Evolutionary conservation across 2,329 filamentous ascomycete species (phyloP).

Genomic region (Fusarium torreyae): DNA sequence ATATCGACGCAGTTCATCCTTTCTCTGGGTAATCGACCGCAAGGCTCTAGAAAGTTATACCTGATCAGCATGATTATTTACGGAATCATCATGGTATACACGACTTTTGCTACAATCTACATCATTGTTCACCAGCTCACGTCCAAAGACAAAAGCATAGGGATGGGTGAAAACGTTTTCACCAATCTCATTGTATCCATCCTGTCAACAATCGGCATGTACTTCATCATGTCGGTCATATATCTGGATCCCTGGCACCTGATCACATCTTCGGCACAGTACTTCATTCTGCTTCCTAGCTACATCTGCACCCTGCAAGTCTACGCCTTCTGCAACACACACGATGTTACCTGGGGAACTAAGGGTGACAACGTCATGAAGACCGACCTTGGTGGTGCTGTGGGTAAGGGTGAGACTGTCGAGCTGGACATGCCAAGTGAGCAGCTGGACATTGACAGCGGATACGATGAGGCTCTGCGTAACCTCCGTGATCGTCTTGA

Average conservation of each 20-base stretch:
- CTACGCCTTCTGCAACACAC: conserved; percentile 83
- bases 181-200: conserved; percentile 94
- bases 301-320: conserved; percentile 99
- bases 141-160: conserved; percentile 61
- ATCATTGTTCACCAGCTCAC: conserved; percentile 88
- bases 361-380: conserved; percentile 97
- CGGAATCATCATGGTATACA: conserved; percentile 95
- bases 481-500: conserved; percentile 95
- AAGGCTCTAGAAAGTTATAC: conserved; percentile 94
- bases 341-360: conserved; percentile 65
- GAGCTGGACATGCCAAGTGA: conserved; percentile 98
- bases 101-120: conserved; percentile 88
- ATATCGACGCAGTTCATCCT: conserved; percentile 97
- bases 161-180: conserved; percentile 89
- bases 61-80: conserved; percentile 91
- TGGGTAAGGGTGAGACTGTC: conserved; percentile 83
- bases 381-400: conserved; percentile 91
- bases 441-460: conserved; percentile 97
- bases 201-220: conserved; percentile 90
- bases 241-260: conserved; percentile 99
- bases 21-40: conserved; percentile 94
- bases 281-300: conserved; percentile 90
- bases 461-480: conserved; percentile 95
- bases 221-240: conserved; percentile 95
- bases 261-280: conserved; percentile 92